Percentiles rank a stretch among this genome's conserved stretches.
These are phyloP conservation scores for Mucor piriformis DNA, from an alignment of 371 early-diverging fungal species.

Conservation along the genomic window DNA sequence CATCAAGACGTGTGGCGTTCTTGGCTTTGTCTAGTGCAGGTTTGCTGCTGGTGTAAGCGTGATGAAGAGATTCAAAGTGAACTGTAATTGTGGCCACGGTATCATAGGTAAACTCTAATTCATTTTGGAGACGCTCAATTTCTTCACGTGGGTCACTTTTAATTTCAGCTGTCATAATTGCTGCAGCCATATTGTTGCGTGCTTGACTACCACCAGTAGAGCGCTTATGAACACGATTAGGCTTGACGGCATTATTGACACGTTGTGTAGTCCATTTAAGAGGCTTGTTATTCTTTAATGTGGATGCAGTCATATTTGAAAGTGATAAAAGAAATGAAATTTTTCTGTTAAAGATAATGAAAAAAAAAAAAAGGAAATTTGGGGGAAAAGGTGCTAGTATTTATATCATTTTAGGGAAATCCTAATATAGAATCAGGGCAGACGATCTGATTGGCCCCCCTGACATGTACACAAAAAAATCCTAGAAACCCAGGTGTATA, in stretches of 20 bases:
- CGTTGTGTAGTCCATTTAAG: slow-evolving; percentile 31
- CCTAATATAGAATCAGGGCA: slow-evolving; percentile 6
- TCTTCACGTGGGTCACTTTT: slow-evolving; percentile 15
- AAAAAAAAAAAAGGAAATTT: slow-evolving; percentile 14
- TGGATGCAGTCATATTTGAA: slow-evolving; percentile 19
- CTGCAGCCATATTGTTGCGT: slow-evolving; percentile 3
- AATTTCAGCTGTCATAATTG: slow-evolving; percentile 14
- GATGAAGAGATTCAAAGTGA: slow-evolving; percentile 42
- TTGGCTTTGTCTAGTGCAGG: slow-evolving; percentile 32
- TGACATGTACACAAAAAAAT: slow-evolving; percentile 4
- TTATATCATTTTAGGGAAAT: slow-evolving; percentile 18
- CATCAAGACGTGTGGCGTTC: slow-evolving; percentile 39
- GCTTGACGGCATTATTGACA: background rate
- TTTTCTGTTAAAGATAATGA: background rate
- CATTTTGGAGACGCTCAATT: slow-evolving; percentile 33
- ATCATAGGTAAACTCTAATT: slow-evolving; percentile 44
- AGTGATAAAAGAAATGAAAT: background rate
- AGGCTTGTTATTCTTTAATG: slow-evolving; percentile 18
- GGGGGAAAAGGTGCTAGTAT: slow-evolving; percentile 9
- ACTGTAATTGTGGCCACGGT: slow-evolving; percentile 45
- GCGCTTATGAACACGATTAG: slow-evolving; percentile 27
- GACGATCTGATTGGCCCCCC: slow-evolving; percentile 12
- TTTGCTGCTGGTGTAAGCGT: slow-evolving; percentile 36
- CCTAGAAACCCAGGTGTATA: background rate
- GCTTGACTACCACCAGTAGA: slow-evolving; percentile 3